A percentile compares a stretch with the other conserved stretches of the same genome.
Evolutionary conservation across 805 yeast genomes (phyloP).

Genomic region (Kodamaea restingae): DNA sequence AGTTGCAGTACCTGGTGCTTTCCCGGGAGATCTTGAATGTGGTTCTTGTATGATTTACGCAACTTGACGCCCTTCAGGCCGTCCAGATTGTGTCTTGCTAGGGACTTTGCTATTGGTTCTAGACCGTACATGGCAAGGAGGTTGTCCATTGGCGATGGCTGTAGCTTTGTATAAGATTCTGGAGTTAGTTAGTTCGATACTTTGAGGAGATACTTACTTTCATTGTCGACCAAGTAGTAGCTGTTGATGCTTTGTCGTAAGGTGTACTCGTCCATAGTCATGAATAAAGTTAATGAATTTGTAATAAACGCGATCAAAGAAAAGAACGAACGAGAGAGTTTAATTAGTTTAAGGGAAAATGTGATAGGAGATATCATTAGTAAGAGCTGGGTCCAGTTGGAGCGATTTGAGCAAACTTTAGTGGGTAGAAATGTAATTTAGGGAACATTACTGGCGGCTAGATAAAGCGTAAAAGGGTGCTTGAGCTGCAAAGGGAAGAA

Average conservation of each 20-base stretch:
- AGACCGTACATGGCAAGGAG: constrained; percentile 67
- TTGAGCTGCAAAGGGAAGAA: too few species aligned
- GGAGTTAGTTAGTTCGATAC: constrained; percentile 5
- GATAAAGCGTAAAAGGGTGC: too few species aligned
- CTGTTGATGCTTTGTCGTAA: constrained; percentile 7
- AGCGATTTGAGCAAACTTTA: too few species aligned
- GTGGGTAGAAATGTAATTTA: too few species aligned
- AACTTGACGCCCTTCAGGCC: constrained; percentile 90
- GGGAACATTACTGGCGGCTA: too few species aligned
- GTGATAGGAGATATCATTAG: too few species aligned
- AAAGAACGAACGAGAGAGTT: background rate
- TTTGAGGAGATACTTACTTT: constrained; percentile 4
- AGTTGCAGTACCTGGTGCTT: constrained; percentile 60
- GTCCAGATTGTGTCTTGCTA: constrained; percentile 82
- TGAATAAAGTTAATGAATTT: background rate
- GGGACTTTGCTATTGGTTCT: constrained; percentile 63
- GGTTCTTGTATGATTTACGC: constrained; percentile 92
- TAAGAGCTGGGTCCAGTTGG: too few species aligned
- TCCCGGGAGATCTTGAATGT: constrained; percentile 81
- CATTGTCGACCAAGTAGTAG: constrained; percentile 8
- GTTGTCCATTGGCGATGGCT: constrained; percentile 72
- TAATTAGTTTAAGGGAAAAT: too few species aligned
- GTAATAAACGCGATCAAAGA: background rate
- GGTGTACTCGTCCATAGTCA: constrained; percentile 7
- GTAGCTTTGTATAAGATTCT: constrained; percentile 39